Conservation (phyloP, 2,329 filamentous ascomycete species). For the Phyllosticta paracitricarpa region DNA sequence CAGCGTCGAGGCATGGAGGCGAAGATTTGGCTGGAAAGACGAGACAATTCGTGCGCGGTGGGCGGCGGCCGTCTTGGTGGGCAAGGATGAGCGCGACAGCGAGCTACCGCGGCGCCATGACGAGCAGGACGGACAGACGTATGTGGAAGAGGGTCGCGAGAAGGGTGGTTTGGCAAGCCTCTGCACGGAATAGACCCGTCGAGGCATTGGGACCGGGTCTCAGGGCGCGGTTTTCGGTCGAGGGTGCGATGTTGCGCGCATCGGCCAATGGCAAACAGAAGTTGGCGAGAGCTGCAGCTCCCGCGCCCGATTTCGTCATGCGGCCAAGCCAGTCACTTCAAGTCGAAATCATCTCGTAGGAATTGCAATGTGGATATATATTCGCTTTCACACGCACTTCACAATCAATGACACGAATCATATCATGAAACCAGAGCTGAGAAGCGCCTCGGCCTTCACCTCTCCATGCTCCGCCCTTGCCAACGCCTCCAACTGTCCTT, state of each 20-base stretch:
- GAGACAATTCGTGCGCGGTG: constrained; percentile 1
- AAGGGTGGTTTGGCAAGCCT: constrained; percentile 20
- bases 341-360: background rate
- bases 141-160: constrained; percentile 14
- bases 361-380: background rate
- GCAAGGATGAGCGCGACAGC: background rate
- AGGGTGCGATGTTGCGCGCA: constrained; percentile 4
- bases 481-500: constrained; percentile 1
- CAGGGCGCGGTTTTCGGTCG: constrained; percentile 1
- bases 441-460: background rate
- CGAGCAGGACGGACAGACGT: constrained; percentile 17
- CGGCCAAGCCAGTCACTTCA: constrained; percentile 2
- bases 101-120: constrained; percentile 16
- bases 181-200: constrained; percentile 29
- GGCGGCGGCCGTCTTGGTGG: background rate
- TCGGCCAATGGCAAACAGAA: background rate
- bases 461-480: background rate
- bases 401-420: background rate
- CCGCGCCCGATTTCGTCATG: constrained; percentile 10
- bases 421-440: background rate
- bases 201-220: constrained; percentile 28
- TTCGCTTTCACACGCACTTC: background rate
- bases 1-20: constrained; percentile 30
- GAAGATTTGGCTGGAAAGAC: constrained; percentile 13
- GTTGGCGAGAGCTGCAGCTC: background rate